Evolutionary conservation across 208 protist species (phyloP), one percentile per base, ranked within the genome.

Genomic region (Angomonas deanei): DNA sequence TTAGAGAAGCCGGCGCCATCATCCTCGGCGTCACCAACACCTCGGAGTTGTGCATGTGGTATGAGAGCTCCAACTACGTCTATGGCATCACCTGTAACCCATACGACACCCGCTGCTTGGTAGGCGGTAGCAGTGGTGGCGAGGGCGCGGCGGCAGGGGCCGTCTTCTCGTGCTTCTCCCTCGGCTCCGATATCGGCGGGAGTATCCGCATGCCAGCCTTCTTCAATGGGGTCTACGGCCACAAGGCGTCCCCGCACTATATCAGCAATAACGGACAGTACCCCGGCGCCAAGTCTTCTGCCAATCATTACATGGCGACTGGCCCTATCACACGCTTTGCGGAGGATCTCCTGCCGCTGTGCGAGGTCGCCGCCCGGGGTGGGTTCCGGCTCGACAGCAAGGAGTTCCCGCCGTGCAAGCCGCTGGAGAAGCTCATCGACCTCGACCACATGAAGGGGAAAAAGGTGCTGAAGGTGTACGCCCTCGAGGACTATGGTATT

Each of bases 21-120:
- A 92, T 96, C 61, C 82, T 96, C 56, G 91, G 88, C 21, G 85
- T 92, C 30, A 96, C 91, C 5, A 96, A 96, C 82, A 92, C 82
- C 19, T 85, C 79, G 62, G 88, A 93, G 72, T 68, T 92, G 23
- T 91, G 86, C 73, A 93, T 94, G 84, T 92, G 86, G 84, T 90
- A 86, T 42, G 86, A 96, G 70, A 94, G 84, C 66, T 86, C 72
- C 62, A 96, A 96, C 72, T 80, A 92, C 70, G 70, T 90, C 42
- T 94, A 94, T 76, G 91, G 91, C 64, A 91, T 91, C 69, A 85
- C 78, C 48, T 88, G 81, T 72, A 96, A 96, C 76, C 87, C 91
- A 13, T 96, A 88, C 75, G 87, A 96, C 60, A 86, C 86, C 5
- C 76, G 86, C 24, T 80, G 83, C 65, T 56, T 92, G 21, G 86